Percentiles rank a stretch among this genome's conserved stretches.
Conservation (phyloP, 1,284 basidiomycete species). For the Lentinula novae-zelandiae region DNA sequence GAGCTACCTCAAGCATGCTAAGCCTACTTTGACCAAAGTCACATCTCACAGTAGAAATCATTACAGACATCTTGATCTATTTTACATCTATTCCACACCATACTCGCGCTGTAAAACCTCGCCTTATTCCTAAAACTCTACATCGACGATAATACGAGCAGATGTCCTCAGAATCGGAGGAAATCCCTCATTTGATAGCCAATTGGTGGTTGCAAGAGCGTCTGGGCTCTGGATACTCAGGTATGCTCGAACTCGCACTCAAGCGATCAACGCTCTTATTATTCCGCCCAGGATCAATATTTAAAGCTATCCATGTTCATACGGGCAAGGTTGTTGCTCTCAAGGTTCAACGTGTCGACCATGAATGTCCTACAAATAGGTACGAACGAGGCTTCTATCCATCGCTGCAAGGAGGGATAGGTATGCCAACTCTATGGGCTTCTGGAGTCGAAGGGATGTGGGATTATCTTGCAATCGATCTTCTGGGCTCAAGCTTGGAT, state of each 20-base stretch:
- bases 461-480: constrained; percentile 73
- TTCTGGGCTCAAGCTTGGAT: constrained; percentile 68
- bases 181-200: constrained; percentile 26
- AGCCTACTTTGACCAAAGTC: not conserved
- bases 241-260: constrained; percentile 23
- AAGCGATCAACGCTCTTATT: not conserved
- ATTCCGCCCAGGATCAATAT: constrained; percentile 55
- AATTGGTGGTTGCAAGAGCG: constrained; percentile 45
- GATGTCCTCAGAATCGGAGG: not conserved
- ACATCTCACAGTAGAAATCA: not conserved
- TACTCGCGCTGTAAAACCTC: not conserved
- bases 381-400: constrained; percentile 70
- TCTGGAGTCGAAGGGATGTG: constrained; percentile 55
- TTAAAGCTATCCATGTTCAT: constrained; percentile 52
- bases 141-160: not conserved
- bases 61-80: not conserved
- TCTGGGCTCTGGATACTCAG: constrained; percentile 54
- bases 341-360: constrained; percentile 63
- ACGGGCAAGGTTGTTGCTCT: constrained; percentile 61
- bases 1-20: not conserved
- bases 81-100: not conserved
- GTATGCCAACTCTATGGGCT: constrained; percentile 68
- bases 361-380: constrained; percentile 70
- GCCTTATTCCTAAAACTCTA: not conserved
- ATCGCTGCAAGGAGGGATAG: constrained; percentile 64